Percentiles rank a stretch among this genome's conserved stretches.
phyloP scores from a whole-genome alignment of 1,139 yeast genomes.

The Kurtzmaniella quercitrusa region DNA sequence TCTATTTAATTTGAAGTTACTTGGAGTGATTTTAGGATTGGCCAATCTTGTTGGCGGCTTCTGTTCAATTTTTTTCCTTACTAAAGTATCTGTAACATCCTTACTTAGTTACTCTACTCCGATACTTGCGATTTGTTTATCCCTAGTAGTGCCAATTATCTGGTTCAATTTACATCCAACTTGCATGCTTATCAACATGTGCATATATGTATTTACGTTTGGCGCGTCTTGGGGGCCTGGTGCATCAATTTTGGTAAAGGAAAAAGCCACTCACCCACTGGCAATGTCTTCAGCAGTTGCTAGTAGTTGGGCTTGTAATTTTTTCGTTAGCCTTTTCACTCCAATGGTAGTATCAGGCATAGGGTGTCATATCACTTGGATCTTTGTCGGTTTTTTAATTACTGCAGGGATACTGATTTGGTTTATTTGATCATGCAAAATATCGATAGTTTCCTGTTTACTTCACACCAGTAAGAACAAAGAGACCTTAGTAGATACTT shows the following conservation, averaged over 20 bases:
- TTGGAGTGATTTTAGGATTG: background rate
- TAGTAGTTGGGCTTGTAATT: background rate
- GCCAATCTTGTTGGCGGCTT: background rate
- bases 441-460: too few species aligned
- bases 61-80: background rate
- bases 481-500: background rate
- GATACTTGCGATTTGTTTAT: background rate
- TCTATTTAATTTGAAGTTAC: too few species aligned
- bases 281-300: background rate
- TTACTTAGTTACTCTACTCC: too few species aligned
- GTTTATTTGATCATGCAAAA: too few species aligned
- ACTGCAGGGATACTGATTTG: too few species aligned
- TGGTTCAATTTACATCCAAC: background rate
- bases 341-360: background rate
- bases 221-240: slow-evolving; percentile 1
- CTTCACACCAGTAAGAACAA: too few species aligned
- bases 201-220: background rate
- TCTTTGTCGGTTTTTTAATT: too few species aligned
- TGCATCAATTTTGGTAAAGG: background rate
- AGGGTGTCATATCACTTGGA: background rate
- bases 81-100: background rate
- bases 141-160: background rate
- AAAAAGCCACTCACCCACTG: background rate
- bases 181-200: background rate
- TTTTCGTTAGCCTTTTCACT: background rate